These are phyloP conservation scores for Apiotrichum veenhuisii DNA, from an alignment of 1,284 basidiomycete genomes.

Conservation along the genomic window DNA sequence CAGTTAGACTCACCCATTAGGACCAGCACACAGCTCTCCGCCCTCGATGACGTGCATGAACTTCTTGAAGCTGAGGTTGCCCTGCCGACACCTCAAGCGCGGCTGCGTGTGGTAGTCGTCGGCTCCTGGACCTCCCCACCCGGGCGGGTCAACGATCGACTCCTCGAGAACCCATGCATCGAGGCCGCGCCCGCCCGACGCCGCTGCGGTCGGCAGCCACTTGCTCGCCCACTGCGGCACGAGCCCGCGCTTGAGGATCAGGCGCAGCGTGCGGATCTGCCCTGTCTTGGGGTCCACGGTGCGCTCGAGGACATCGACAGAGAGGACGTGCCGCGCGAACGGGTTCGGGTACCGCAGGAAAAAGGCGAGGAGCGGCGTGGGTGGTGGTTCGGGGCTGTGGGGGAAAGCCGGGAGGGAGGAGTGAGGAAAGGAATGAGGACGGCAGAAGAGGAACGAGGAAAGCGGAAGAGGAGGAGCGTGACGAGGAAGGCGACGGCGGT, in stretches of 20 bases:
- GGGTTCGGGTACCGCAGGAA: conserved; percentile 97
- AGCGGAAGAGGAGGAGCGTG: too few relatives aligned
- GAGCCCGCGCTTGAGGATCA: conserved; percentile 86
- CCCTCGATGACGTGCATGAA: conserved; percentile 50
- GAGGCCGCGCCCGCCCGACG: conserved; percentile 54
- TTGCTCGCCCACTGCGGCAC: conserved; percentile 80
- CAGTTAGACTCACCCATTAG: conserved; percentile 33
- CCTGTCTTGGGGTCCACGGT: conserved; percentile 62
- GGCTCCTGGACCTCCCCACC: conserved; percentile 24
- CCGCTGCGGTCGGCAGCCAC: conserved; percentile 66
- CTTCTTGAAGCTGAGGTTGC: conserved; percentile 48
- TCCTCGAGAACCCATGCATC: conserved; percentile 79
- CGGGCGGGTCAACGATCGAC: conserved; percentile 63
- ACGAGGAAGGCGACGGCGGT: too few relatives aligned
- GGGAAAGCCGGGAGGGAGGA: not conserved
- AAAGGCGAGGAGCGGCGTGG: conserved; percentile 86
- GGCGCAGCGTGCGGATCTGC: conserved; percentile 77
- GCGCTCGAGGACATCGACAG: conserved; percentile 90
- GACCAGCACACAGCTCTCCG: conserved; percentile 40
- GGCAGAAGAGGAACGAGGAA: too few relatives aligned
- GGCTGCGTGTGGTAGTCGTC: conserved; percentile 29
- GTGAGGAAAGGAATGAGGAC: not conserved
- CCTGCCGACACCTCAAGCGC: conserved; percentile 36
- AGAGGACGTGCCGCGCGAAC: conserved; percentile 86
- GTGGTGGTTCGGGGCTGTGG: conserved; percentile 47